Evolutionary conservation across 1,139 yeast genomes (phyloP), one percentile per base, ranked within the genome.

Genomic region (Wickerhamomyces sp.): DNA sequence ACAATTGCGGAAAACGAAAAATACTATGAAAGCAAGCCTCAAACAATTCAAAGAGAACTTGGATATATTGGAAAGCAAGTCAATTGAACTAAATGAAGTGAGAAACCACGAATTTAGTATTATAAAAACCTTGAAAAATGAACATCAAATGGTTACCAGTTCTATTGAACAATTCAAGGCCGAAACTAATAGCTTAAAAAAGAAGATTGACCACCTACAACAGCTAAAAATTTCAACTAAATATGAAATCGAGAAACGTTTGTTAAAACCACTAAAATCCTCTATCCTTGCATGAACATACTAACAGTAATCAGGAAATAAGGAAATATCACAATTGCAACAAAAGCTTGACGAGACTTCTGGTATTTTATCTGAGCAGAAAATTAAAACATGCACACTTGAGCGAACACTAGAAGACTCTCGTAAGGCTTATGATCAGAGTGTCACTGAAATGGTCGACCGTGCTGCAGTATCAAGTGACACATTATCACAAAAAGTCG

Each of bases 351-450:
- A 51, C 37, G 53, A 54, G 25, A 47, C 52, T 3, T 45, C 53
- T 12, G 58, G 58, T 1, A 36, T 47, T 7, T 36, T 54, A 33
- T 54, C 56, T 1, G 58, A 52, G 26, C 56, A 54, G 33, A 54
- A 51, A 32, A 51, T 54, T 19, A 52, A 43, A 36, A 42, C 50
- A 0, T 27, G 38, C 3, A 48, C 48, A 16, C 42, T 54, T 22
- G 56, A 54, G 30, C 47, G 38, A 29, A 33, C 33, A 0, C 33
- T 51, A 13, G 50, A 47, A 8, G 17, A 18, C 1, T 40, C 48
- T 12, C 51, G 55, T 3, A 41, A 38, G 24, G 44, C 40, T 5
- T 51, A 54, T 29, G 58, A 54, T 33, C 24, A 33, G 9, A 47
- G 37, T 25, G 25, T 50, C 7, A 25, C 29, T 2, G 40, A 41